Evolutionary conservation across 78 protist genomes (phyloP).

Genomic region (Tieghemostelium lacteum): DNA sequence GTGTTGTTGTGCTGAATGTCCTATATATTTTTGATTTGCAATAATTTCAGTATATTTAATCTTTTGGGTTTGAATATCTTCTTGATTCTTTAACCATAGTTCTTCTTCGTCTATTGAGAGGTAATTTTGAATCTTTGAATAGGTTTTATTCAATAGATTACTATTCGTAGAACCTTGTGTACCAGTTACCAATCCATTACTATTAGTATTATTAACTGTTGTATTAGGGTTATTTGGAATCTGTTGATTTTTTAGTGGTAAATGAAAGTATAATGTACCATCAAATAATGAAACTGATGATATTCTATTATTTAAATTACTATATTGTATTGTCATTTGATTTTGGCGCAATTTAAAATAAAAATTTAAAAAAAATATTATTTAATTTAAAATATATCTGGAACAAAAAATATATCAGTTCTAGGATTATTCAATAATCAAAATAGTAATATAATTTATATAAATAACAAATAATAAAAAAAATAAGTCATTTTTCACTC

Average conservation of each 20-base stretch:
- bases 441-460: no score
- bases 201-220: not conserved
- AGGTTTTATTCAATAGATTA: no score
- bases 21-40: not conserved
- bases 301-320: not conserved
- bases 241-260: not conserved
- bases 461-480: no score
- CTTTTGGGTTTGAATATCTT: not conserved
- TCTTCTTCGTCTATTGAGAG: not conserved
- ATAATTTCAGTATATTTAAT: not conserved
- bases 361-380: no score
- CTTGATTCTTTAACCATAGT: not conserved
- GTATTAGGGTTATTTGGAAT: not conserved
- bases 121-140: not conserved
- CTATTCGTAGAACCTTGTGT: no score
- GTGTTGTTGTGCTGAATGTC: not conserved
- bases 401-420: no score
- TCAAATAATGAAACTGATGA: not conserved
- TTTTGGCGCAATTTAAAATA: not conserved
- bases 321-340: not conserved
- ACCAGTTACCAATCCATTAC: no score
- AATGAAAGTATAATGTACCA: not conserved
- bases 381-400: no score
- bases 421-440: no score
- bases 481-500: no score